Percentiles rank a stretch among this genome's conserved stretches.
phyloP scores from a whole-genome alignment of 768 basidiomycete genomes.

The Exidia glandulosa region DNA sequence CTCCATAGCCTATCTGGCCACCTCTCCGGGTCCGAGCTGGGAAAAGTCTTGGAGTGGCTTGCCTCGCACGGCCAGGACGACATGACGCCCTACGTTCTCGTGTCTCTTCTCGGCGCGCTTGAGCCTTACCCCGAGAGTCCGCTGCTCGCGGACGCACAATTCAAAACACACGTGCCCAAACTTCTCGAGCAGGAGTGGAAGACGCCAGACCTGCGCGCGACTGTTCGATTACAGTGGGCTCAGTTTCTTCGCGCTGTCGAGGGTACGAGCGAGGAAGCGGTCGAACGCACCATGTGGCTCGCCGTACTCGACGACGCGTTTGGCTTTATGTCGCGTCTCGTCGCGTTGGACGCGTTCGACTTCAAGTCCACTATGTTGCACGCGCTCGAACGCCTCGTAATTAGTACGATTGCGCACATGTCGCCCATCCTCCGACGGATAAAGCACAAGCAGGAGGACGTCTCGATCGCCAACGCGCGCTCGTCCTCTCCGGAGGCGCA shows the following conservation, averaged over 20 bases:
- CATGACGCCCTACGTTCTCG: constrained; percentile 59
- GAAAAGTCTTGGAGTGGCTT: constrained; percentile 61
- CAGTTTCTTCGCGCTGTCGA: constrained; percentile 51
- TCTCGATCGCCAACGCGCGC: constrained; percentile 51
- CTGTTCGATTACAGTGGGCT: constrained; percentile 77
- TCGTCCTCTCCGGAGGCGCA: constrained; percentile 25
- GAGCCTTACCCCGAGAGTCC: constrained; percentile 36
- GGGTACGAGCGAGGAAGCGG: constrained; percentile 49
- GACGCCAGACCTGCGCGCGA: constrained; percentile 57
- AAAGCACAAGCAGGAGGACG: constrained; percentile 82
- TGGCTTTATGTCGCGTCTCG: constrained; percentile 43
- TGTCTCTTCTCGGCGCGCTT: constrained; percentile 51
- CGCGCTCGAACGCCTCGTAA: constrained; percentile 57
- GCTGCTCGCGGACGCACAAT: constrained; percentile 17
- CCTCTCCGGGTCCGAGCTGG: constrained; percentile 49
- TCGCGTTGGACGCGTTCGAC: constrained; percentile 17
- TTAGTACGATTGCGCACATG: constrained; percentile 18
- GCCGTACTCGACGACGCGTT: constrained; percentile 80
- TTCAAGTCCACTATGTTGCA: constrained; percentile 48
- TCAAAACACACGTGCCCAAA: constrained; percentile 6
- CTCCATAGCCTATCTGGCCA: constrained; percentile 52
- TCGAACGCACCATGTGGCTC: constrained; percentile 73
- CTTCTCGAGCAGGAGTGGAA: constrained; percentile 41
- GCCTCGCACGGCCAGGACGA: constrained; percentile 51
- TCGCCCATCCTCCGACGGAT: constrained; percentile 32